These are phyloP conservation scores for Globisporangium acanthophoron DNA, from an alignment of 352 stramenopile genomes.

Conservation along the genomic window DNA sequence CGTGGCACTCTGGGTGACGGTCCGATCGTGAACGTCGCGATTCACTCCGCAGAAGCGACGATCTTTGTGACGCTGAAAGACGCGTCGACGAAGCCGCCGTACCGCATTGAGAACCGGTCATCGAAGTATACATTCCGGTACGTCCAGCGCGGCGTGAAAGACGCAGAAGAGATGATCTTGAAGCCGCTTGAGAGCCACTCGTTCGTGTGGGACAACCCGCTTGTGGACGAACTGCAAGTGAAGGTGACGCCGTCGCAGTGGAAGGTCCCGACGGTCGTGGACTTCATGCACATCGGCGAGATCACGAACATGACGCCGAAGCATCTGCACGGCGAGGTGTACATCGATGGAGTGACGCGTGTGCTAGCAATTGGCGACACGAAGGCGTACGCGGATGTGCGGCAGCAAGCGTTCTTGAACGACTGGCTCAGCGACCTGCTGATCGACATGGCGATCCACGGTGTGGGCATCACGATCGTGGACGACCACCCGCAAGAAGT, in stretches of 20 bases:
- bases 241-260: constrained; percentile 55
- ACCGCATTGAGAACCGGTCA: constrained; percentile 86
- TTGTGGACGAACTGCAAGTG: constrained; percentile 40
- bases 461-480: constrained; percentile 75
- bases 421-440: constrained; percentile 72
- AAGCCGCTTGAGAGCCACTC: constrained; percentile 67
- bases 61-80: constrained; percentile 72
- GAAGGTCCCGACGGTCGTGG: constrained; percentile 65
- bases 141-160: constrained; percentile 49
- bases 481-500: constrained; percentile 71
- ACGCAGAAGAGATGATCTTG: constrained; percentile 60
- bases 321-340: constrained; percentile 73
- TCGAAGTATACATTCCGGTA: constrained; percentile 71
- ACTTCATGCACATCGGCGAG: constrained; percentile 72
- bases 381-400: constrained; percentile 48
- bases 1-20: constrained; percentile 65
- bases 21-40: constrained; percentile 56
- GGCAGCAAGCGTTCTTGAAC: constrained; percentile 44
- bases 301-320: constrained; percentile 46
- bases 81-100: constrained; percentile 56
- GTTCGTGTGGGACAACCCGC: constrained; percentile 78
- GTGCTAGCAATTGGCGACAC: constrained; percentile 79
- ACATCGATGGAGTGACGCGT: constrained; percentile 77
- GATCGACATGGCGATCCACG: constrained; percentile 74
- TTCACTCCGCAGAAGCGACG: constrained; percentile 56